Percentiles rank a stretch among this genome's conserved stretches.
Evolutionary conservation across 192 early-diverging fungal species (phyloP).

Genomic region (Piromyces sp.): DNA sequence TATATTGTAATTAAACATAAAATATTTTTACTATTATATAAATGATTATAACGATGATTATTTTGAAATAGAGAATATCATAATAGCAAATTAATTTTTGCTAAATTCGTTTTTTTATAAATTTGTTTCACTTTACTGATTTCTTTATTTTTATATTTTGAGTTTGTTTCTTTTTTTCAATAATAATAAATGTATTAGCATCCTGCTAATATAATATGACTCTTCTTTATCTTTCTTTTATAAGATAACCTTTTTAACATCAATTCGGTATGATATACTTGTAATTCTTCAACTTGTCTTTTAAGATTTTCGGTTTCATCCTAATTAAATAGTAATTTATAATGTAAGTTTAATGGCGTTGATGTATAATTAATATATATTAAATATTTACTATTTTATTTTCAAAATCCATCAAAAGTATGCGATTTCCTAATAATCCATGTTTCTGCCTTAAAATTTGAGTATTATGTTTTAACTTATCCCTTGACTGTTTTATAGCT

Average conservation of each 20-base stretch:
- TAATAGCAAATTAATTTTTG: too few relatives aligned
- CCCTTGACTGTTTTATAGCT: slow-evolving; percentile 16
- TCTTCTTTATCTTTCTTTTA: background rate
- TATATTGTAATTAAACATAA: too few relatives aligned
- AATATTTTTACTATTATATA: too few relatives aligned
- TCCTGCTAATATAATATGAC: background rate
- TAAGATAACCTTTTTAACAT: background rate
- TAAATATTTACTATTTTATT: slow-evolving; percentile 19
- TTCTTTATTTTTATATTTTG: too few relatives aligned
- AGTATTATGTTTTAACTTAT: slow-evolving; percentile 19
- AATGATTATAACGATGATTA: too few relatives aligned
- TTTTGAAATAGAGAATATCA: too few relatives aligned
- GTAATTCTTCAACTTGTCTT: slow-evolving; percentile 1
- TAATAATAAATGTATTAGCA: background rate
- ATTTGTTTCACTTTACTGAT: too few relatives aligned
- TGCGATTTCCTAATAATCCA: slow-evolving; percentile 28
- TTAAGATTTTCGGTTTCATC: slow-evolving; percentile 1
- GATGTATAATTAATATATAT: too few relatives aligned
- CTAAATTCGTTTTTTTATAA: too few relatives aligned
- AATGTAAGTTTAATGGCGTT: too few relatives aligned
- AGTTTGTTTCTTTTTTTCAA: too few relatives aligned
- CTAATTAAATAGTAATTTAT: too few relatives aligned
- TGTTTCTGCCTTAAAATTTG: slow-evolving; percentile 21
- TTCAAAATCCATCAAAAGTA: slow-evolving; percentile 31
- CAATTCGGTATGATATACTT: background rate